A percentile compares a stretch with the other conserved stretches of the same genome.
Conservation (phyloP, 2,329 filamentous ascomycete genomes). For the Purpureocillium lavendulum region DNA sequence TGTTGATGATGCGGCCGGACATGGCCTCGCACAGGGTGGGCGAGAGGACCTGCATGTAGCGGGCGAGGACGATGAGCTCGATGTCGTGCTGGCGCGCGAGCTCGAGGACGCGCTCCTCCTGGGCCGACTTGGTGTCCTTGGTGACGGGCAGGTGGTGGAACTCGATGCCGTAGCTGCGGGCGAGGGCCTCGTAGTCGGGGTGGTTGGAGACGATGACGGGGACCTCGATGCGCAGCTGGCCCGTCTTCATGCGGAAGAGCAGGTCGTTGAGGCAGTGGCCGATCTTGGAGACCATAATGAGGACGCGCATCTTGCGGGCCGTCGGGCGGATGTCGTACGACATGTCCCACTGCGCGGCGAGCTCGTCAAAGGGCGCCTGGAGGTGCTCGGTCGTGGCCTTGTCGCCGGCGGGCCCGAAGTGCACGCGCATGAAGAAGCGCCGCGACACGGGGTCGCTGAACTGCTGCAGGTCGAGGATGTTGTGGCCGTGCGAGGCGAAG, state of each 20-base stretch:
- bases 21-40: conserved; percentile 68
- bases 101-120: conserved; percentile 64
- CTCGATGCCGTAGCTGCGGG: conserved; percentile 64
- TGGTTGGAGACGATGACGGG: conserved; percentile 79
- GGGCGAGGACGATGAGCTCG: conserved; percentile 72
- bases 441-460: conserved; percentile 68
- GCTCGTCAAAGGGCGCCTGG: conserved; percentile 44
- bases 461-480: conserved; percentile 78
- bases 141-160: conserved; percentile 78
- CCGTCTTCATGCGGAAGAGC: conserved; percentile 68
- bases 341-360: conserved; percentile 59
- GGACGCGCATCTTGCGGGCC: conserved; percentile 61
- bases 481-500: conserved; percentile 64
- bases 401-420: conserved; percentile 57
- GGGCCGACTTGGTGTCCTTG: conserved; percentile 66
- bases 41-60: conserved; percentile 83
- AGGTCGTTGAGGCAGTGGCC: conserved; percentile 81
- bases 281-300: conserved; percentile 88
- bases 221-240: conserved; percentile 66
- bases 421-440: conserved; percentile 83
- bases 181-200: conserved; percentile 61
- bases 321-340: conserved; percentile 63
- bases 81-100: conserved; percentile 61
- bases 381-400: conserved; percentile 41
- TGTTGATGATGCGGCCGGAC: conserved; percentile 85